Evolutionary conservation across 148 eudicot genomes (phyloP).

Genomic region (Cornus controversa): DNA sequence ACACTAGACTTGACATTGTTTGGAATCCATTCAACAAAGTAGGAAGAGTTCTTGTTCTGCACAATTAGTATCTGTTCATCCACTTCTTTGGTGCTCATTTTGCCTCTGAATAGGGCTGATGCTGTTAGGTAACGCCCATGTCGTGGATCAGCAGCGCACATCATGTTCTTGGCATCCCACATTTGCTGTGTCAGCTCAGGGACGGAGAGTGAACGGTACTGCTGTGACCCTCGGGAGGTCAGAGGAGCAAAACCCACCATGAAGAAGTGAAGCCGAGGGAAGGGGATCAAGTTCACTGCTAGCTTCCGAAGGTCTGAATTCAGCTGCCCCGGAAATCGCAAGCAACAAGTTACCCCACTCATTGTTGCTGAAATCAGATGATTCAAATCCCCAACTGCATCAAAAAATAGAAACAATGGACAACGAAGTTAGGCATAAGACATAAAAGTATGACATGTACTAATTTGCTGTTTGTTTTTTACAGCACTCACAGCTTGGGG

Average conservation of each 20-base stretch:
- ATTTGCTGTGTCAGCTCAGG: conserved; percentile 31
- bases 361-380: conserved; percentile 35
- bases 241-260: conserved; percentile 40
- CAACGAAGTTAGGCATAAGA: background rate
- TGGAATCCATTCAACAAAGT: conserved; percentile 37
- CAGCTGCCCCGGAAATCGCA: conserved; percentile 37
- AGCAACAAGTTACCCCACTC: conserved; percentile 42
- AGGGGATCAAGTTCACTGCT: conserved; percentile 36
- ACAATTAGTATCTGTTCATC: conserved; percentile 27
- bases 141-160: conserved; percentile 41
- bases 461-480: background rate
- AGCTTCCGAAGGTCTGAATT: conserved; percentile 38
- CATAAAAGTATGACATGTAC: background rate
- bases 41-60: conserved; percentile 31
- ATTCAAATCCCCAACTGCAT: conserved; percentile 35
- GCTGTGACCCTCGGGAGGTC: conserved; percentile 32
- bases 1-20: conserved; percentile 36
- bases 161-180: conserved; percentile 48
- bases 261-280: conserved; percentile 38
- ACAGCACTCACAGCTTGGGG: conserved; percentile 22
- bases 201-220: conserved; percentile 18
- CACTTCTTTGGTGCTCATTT: conserved; percentile 29
- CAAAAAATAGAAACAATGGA: background rate
- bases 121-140: conserved; percentile 34
- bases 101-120: conserved; percentile 29